These are phyloP conservation scores for Globisporangium camurandrum DNA, from an alignment of 352 stramenopile species.

Conservation along the genomic window DNA sequence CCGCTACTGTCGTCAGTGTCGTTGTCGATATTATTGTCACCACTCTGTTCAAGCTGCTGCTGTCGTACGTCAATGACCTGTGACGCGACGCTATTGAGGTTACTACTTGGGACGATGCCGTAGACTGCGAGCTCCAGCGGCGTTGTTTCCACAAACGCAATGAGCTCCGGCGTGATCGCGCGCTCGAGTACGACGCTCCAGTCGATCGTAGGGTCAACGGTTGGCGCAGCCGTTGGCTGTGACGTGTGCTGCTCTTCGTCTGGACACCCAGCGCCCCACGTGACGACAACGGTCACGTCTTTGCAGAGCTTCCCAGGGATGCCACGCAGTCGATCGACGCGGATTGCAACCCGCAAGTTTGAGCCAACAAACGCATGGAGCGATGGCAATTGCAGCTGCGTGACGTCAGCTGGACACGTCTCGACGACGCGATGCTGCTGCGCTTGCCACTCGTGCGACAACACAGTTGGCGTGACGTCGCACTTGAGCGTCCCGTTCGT, in stretches of 20 bases:
- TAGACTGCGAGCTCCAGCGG: slow-evolving; percentile 57
- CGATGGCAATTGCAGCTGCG: slow-evolving; percentile 28
- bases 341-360: slow-evolving; percentile 48
- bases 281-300: slow-evolving; percentile 48
- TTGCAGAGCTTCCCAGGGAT: slow-evolving; percentile 76
- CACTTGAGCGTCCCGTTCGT: slow-evolving; percentile 38
- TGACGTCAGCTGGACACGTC: slow-evolving; percentile 34
- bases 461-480: slow-evolving; percentile 49
- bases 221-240: slow-evolving; percentile 28
- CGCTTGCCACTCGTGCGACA: slow-evolving; percentile 75
- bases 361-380: slow-evolving; percentile 36
- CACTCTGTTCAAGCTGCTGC: slow-evolving; percentile 3
- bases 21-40: no score
- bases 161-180: slow-evolving; percentile 38
- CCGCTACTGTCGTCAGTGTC: no score
- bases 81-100: slow-evolving; percentile 64
- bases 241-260: slow-evolving; percentile 36
- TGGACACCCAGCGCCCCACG: slow-evolving; percentile 20
- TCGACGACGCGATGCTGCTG: slow-evolving; percentile 55
- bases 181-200: slow-evolving; percentile 52
- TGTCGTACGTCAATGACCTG: slow-evolving; percentile 27
- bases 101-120: slow-evolving; percentile 70
- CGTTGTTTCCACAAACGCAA: slow-evolving; percentile 28
- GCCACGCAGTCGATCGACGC: slow-evolving; percentile 38
- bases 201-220: slow-evolving; percentile 51